A percentile compares a stretch with the other conserved stretches of the same genome.
Evolutionary conservation across 768 basidiomycete genomes (phyloP).

Genomic region (Trametes meyenii): DNA sequence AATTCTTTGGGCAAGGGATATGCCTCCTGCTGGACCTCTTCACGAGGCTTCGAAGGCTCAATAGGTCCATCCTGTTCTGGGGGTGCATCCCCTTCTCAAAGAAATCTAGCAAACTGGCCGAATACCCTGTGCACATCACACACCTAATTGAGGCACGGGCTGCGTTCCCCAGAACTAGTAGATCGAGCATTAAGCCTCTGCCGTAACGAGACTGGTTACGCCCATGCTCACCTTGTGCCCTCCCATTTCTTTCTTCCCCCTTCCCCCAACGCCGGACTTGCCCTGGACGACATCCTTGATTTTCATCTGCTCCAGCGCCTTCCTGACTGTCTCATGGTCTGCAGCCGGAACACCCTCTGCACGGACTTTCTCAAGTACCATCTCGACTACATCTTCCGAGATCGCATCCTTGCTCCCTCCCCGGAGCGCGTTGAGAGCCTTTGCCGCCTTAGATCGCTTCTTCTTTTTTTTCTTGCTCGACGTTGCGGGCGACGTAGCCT

Average conservation of each 20-base stretch:
- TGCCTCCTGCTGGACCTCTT: conserved; percentile 86
- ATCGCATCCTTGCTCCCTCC: conserved; percentile 50
- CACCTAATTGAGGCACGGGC: conserved; percentile 90
- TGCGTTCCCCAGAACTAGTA: conserved; percentile 95
- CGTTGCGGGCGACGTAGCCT: conserved; percentile 36
- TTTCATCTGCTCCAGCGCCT: conserved; percentile 75
- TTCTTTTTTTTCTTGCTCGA: conserved; percentile 85
- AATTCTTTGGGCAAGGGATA: conserved; percentile 91
- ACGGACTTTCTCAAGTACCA: conserved; percentile 67
- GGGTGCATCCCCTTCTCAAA: conserved; percentile 56
- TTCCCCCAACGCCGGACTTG: conserved; percentile 74
- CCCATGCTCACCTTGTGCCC: conserved; percentile 75
- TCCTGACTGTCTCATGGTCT: conserved; percentile 66
- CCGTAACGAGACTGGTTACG: background rate
- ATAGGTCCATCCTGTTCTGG: conserved; percentile 84
- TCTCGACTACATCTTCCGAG: conserved; percentile 64
- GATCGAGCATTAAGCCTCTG: conserved; percentile 7
- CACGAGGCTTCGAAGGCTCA: conserved; percentile 73
- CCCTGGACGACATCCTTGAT: conserved; percentile 86
- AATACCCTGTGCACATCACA: background rate
- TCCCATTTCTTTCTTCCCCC: conserved; percentile 79
- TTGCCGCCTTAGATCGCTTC: conserved; percentile 75
- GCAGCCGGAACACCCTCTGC: conserved; percentile 50
- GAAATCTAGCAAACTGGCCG: background rate
- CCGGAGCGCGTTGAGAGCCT: conserved; percentile 50